Percentiles rank a stretch among this genome's conserved stretches.
Evolutionary conservation across 176 grass and related monocot species (phyloP).

Genomic region (Carex myosuroides): DNA sequence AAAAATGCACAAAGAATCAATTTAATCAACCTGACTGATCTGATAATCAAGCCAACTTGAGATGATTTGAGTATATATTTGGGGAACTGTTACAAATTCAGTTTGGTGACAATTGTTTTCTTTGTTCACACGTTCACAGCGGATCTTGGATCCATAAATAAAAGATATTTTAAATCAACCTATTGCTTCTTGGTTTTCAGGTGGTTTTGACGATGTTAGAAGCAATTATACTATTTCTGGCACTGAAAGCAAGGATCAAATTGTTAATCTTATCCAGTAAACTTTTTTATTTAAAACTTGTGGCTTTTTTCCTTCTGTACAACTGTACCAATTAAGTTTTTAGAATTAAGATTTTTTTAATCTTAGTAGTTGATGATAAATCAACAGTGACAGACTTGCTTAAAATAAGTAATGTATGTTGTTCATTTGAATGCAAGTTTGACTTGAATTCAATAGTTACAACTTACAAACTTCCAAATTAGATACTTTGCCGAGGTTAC

Average conservation of each 20-base stretch:
- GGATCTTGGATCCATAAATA: slow-evolving; percentile 18
- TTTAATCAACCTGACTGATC: background rate
- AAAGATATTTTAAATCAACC: background rate
- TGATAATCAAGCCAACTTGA: background rate
- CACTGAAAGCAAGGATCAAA: slow-evolving; percentile 18
- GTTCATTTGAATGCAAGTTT: background rate
- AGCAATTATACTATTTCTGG: slow-evolving; percentile 2
- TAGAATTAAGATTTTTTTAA: background rate
- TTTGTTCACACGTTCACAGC: background rate
- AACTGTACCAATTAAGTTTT: background rate
- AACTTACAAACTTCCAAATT: too few species aligned
- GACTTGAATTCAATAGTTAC: background rate
- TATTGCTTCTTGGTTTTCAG: slow-evolving; percentile 7
- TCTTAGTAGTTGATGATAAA: background rate
- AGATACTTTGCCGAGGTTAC: too few species aligned
- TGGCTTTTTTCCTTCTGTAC: background rate
- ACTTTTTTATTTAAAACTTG: background rate
- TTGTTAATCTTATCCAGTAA: background rate
- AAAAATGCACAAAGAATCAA: too few species aligned
- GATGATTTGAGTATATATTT: background rate
- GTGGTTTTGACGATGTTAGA: slow-evolving; percentile 22
- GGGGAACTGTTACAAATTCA: background rate
- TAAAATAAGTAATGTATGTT: background rate
- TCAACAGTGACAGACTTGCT: background rate
- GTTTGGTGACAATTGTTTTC: background rate